phyloP scores from a whole-genome alignment of 1,284 basidiomycete species.

The Ceratobasidium sp. region DNA sequence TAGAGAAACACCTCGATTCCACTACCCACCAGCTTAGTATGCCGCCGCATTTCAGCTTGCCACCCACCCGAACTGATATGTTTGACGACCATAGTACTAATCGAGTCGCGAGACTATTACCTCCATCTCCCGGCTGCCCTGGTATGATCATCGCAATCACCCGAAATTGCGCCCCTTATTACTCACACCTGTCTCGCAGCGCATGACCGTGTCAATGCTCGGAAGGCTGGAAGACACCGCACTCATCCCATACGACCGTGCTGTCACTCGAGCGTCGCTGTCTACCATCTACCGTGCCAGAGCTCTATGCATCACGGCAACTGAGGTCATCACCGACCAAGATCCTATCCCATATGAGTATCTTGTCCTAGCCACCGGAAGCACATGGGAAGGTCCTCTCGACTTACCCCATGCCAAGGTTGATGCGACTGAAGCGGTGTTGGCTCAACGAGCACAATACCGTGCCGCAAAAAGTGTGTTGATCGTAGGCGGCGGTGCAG shows the following conservation, averaged over 20 bases:
- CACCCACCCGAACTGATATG: conserved; percentile 1
- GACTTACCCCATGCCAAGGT: conserved; percentile 60
- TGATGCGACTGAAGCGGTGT: conserved; percentile 60
- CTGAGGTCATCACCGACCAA: conserved; percentile 38
- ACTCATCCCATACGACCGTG: conserved; percentile 57
- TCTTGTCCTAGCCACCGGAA: conserved; percentile 72
- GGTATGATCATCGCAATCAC: neutral
- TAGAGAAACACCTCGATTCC: conserved; percentile 32
- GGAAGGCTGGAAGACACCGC: conserved; percentile 57
- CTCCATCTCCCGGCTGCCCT: conserved; percentile 22
- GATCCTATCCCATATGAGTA: conserved; percentile 46
- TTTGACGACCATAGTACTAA: conserved; percentile 50
- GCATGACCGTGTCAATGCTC: conserved; percentile 56
- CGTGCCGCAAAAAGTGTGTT: conserved; percentile 65
- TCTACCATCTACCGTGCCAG: conserved; percentile 18
- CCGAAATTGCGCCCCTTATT: too few species aligned
- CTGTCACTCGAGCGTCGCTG: conserved; percentile 10
- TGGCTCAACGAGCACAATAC: conserved; percentile 63
- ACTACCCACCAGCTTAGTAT: conserved; percentile 24
- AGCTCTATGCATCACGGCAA: conserved; percentile 29
- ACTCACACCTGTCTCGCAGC: conserved; percentile 42
- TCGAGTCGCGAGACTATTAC: conserved; percentile 40
- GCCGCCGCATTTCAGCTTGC: neutral
- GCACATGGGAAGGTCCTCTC: conserved; percentile 66
- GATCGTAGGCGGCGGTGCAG: conserved; percentile 73